Percentiles rank a stretch among this genome's conserved stretches.
These are phyloP conservation scores for Ziziphus jujuba DNA, from an alignment of 306 rosid genomes.

Conservation along the genomic window DNA sequence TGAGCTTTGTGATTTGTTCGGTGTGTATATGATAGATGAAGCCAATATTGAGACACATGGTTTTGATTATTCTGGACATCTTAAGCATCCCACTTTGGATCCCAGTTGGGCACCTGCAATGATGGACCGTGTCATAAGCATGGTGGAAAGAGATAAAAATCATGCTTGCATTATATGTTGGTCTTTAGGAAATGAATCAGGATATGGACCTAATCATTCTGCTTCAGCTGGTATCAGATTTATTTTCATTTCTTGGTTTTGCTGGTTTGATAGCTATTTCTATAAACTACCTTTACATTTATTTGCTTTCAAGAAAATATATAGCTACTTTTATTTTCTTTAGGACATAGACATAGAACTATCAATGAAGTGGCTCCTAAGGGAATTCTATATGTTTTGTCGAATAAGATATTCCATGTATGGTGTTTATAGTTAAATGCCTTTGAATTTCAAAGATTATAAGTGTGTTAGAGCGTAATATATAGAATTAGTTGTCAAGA, in stretches of 20 bases:
- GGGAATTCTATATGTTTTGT: background rate
- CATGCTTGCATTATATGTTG: conserved; percentile 83
- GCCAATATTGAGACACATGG: conserved; percentile 96
- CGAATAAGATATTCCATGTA: background rate
- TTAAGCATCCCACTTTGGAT: conserved; percentile 87
- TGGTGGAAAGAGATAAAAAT: conserved; percentile 99
- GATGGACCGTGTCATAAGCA: conserved; percentile 94
- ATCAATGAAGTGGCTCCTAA: background rate
- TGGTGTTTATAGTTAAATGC: background rate
- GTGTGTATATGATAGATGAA: conserved; percentile 98
- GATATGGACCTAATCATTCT: conserved; percentile 92
- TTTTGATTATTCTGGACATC: conserved; percentile 61
- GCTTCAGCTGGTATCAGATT: conserved; percentile 66
- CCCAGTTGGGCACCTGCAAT: conserved; percentile 92
- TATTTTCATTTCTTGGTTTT: conserved; percentile 1
- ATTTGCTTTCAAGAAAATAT: too few species aligned
- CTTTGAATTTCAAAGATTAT: background rate
- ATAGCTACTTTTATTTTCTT: too few species aligned
- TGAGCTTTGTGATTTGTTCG: conserved; percentile 87
- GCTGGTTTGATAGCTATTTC: background rate
- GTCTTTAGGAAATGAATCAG: conserved; percentile 95
- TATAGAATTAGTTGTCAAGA: background rate
- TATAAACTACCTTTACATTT: background rate
- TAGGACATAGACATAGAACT: background rate
- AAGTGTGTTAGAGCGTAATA: background rate